phyloP scores from a whole-genome alignment of 306 rosid genomes.

The Gastrolobium bilobum region DNA sequence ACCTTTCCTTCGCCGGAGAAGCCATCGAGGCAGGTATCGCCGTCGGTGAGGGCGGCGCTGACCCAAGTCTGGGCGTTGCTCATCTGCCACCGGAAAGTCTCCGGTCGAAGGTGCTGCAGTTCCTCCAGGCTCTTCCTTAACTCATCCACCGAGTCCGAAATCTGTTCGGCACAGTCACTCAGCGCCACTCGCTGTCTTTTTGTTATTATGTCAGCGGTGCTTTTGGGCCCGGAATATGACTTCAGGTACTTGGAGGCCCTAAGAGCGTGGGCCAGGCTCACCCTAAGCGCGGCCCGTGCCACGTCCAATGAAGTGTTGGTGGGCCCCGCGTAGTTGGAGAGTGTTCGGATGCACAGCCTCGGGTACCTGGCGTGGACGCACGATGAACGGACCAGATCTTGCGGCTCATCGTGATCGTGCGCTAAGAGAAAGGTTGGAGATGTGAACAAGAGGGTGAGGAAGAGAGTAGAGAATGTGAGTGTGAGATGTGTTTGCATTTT shows the following conservation, averaged over 20 bases:
- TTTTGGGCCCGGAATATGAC: background rate
- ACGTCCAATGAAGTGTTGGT: conserved; percentile 64
- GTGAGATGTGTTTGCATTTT: conserved; percentile 22
- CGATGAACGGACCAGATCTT: conserved; percentile 71
- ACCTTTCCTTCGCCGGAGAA: conserved; percentile 55
- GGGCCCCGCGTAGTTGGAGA: conserved; percentile 64
- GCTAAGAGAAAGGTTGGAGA: conserved; percentile 10
- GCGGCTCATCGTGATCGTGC: conserved; percentile 22
- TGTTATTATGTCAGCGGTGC: background rate
- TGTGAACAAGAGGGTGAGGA: conserved; percentile 4
- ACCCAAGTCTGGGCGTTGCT: conserved; percentile 87
- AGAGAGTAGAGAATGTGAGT: conserved; percentile 31
- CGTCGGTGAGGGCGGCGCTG: conserved; percentile 83
- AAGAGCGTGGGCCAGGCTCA: conserved; percentile 66
- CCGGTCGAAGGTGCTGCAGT: conserved; percentile 63
- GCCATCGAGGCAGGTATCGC: conserved; percentile 83
- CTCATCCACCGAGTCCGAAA: conserved; percentile 73
- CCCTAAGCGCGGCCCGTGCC: conserved; percentile 66
- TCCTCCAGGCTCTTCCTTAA: conserved; percentile 61
- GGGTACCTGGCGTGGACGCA: conserved; percentile 82
- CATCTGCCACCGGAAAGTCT: conserved; percentile 73
- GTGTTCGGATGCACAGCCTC: conserved; percentile 68
- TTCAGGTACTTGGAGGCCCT: conserved; percentile 50
- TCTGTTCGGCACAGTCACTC: conserved; percentile 76
- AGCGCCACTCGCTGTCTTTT: conserved; percentile 59